Percentiles rank a stretch among this genome's conserved stretches.
Conservation (phyloP, 225 moss, liverwort and hornwort species). For the Pleurozium schreberi region DNA sequence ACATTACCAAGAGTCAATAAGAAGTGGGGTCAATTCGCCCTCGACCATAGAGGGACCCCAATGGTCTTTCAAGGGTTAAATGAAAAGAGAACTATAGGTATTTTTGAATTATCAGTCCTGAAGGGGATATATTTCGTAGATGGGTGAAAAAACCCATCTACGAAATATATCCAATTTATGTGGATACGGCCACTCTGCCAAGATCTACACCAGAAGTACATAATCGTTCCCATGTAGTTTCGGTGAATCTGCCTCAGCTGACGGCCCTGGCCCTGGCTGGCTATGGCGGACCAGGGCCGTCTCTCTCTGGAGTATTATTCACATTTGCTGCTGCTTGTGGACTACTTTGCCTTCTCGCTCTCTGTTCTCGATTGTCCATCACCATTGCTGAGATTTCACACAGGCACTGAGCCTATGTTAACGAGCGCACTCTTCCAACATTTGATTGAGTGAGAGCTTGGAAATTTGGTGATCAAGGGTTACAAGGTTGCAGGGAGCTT, state of each 20-base stretch:
- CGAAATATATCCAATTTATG: rapidly evolving
- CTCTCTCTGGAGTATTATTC: not conserved
- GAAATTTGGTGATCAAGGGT: constrained; percentile 15
- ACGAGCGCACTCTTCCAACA: not conserved
- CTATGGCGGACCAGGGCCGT: constrained; percentile 10
- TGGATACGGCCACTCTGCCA: not conserved
- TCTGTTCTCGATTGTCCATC: not conserved
- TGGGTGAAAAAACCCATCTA: not conserved
- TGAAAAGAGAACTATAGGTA: too few species aligned
- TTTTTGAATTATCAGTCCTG: too few species aligned
- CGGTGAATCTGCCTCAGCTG: constrained; percentile 13
- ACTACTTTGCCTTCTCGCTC: not conserved
- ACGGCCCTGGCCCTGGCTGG: constrained; percentile 26
- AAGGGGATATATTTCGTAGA: too few species aligned
- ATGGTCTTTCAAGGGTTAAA: too few species aligned
- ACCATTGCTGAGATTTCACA: not conserved
- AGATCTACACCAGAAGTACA: rapidly evolving
- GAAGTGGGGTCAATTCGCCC: too few species aligned
- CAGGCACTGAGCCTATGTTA: not conserved
- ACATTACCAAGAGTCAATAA: too few species aligned
- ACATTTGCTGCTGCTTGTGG: not conserved
- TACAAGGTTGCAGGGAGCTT: constrained; percentile 6
- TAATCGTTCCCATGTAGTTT: not conserved
- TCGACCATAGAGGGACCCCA: too few species aligned
- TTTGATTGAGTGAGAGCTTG: constrained; percentile 11